Evolutionary conservation across 2,329 filamentous ascomycete genomes (phyloP), one percentile per base, ranked within the genome.

Genomic region (Aspergillus pseudotamarii): DNA sequence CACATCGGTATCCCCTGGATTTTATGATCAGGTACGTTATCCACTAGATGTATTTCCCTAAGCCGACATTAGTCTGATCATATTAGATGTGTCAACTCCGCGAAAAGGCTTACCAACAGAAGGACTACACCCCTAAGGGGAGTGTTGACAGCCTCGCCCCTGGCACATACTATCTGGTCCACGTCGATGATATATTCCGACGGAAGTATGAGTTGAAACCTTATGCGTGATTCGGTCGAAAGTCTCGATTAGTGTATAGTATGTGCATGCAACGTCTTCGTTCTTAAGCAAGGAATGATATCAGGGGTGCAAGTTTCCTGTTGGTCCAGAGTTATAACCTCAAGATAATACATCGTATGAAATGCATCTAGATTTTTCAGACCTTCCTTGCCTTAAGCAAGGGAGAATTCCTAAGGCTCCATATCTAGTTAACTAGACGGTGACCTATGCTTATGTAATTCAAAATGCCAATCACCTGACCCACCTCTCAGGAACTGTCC

Each of bases 131-230:
- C 67, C 92, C 92, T 66, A 79, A 84, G 72, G 92, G 92, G 61
- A 88, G 88, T 58, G 74, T 84, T 32, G 89, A 91, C 50, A 91
- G 86, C 70, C 85, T 95, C 62, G 76, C 77, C 64, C 80, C 85
- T 63, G 90, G 88, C 63, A 88, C 88, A 23, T 95, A 94, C 83
- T 95, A 94, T 82, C 85, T 95, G 63, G 87, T 87, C 74, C 88
- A 89, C 77, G 86, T 95, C 55, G 91, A 95, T 75, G 91, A 92
- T 71, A 93, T 92, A 90, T 95, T 92, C 88, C 89, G 91, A 83
- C 88, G 92, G 73, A 86, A 86, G 76, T 95, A 95, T 81, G 81
- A 84, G 61, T 76, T 94, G 82, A 91, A 94, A 85, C 89, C 85
- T 78, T 21, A 21, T 6, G 48, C 19, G 16, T 32, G 10, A 34